Conservation (phyloP, 2,329 filamentous ascomycete species). For the Alternaria consortialis region DNA sequence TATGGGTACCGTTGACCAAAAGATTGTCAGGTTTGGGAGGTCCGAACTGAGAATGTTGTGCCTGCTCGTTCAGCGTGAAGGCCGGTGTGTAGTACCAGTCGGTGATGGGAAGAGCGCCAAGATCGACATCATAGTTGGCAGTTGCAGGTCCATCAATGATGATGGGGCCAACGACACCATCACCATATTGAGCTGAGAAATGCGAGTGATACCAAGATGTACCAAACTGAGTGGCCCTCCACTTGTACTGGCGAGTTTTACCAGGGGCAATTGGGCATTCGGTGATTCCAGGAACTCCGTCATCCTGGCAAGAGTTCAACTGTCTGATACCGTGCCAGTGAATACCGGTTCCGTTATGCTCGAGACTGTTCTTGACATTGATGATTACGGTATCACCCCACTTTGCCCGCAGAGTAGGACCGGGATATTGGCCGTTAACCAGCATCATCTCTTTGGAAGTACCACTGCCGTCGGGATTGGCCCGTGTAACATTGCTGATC, state of each 20-base stretch:
- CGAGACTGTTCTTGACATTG: slow-evolving; percentile 50
- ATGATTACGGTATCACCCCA: slow-evolving; percentile 54
- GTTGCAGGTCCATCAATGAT: slow-evolving; percentile 55
- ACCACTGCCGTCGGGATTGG: slow-evolving; percentile 52
- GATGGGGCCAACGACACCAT: slow-evolving; percentile 54
- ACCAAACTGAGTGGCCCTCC: slow-evolving; percentile 61
- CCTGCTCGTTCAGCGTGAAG: slow-evolving; percentile 43
- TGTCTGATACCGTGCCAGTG: slow-evolving; percentile 62
- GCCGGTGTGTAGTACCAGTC: slow-evolving; percentile 67
- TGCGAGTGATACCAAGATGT: slow-evolving; percentile 58
- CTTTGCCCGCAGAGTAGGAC: slow-evolving; percentile 57
- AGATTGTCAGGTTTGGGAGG: slow-evolving; percentile 57
- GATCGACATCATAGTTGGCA: slow-evolving; percentile 65
- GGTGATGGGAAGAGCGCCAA: slow-evolving; percentile 66
- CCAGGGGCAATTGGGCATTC: slow-evolving; percentile 75
- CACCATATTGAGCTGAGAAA: slow-evolving; percentile 54
- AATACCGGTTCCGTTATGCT: slow-evolving; percentile 59
- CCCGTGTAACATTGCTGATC: slow-evolving; percentile 52
- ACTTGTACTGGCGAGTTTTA: slow-evolving; percentile 65
- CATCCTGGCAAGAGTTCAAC: slow-evolving; percentile 55
- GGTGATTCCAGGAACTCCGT: slow-evolving; percentile 62
- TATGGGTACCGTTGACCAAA: slow-evolving; percentile 65
- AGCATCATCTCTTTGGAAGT: slow-evolving; percentile 53
- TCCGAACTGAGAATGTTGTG: slow-evolving; percentile 41
- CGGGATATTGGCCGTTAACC: slow-evolving; percentile 67